These are phyloP conservation scores for Fraxinus anomala DNA, from an alignment of 257 asterid genomes.

Conservation along the genomic window DNA sequence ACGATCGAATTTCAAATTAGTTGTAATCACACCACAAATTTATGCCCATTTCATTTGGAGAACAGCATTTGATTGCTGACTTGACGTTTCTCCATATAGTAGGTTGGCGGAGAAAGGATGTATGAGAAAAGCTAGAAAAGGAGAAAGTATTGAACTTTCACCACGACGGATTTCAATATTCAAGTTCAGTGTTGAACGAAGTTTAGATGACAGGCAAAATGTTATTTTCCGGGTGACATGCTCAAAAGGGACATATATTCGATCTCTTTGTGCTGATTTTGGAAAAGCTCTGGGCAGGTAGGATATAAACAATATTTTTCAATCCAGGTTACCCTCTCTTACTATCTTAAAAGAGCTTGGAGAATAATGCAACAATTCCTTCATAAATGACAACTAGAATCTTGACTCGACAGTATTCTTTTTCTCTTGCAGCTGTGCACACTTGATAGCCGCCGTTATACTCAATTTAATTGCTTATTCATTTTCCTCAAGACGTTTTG, in stretches of 20 bases:
- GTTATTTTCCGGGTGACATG: conserved; percentile 86
- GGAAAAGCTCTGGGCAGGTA: conserved; percentile 92
- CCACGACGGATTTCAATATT: conserved; percentile 80
- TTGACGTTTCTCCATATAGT: conserved; percentile 21
- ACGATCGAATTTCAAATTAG: not conserved
- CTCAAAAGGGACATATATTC: conserved; percentile 91
- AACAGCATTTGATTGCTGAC: conserved; percentile 1
- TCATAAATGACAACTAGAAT: not conserved
- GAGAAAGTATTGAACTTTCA: conserved; percentile 89
- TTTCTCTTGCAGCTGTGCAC: conserved; percentile 76
- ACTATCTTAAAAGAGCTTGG: not conserved
- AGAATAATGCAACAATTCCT: not conserved
- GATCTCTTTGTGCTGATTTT: conserved; percentile 93
- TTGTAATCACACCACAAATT: not conserved
- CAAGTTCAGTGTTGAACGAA: conserved; percentile 76
- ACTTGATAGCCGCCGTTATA: conserved; percentile 66
- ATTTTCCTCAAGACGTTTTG: not conserved
- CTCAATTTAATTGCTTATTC: not conserved
- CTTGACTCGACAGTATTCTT: conserved; percentile 1
- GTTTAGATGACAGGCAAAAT: conserved; percentile 93
- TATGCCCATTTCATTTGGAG: not conserved
- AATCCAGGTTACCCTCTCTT: not conserved
- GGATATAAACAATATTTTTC: not conserved
- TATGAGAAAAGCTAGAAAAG: conserved; percentile 96
- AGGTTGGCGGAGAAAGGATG: conserved; percentile 98